Evolutionary conservation across 2,329 filamentous ascomycete species (phyloP), one percentile per base, ranked within the genome.

Genomic region (Xylaria sp.): DNA sequence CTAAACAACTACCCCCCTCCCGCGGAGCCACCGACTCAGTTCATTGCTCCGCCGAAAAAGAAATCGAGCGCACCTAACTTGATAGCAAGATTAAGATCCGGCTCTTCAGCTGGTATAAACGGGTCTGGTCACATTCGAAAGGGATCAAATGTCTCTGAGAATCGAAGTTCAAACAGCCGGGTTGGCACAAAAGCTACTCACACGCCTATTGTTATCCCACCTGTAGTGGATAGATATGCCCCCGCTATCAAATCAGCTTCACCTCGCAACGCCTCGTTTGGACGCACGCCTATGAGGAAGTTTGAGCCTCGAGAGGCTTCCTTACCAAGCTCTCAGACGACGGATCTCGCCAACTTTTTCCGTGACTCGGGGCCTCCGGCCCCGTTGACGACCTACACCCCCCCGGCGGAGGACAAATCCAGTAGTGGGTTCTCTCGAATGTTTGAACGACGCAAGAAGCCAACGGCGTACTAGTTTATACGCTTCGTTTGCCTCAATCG

Each of bases 291-390:
- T 1, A 87, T 86, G 84, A 90, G 87, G 80, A 86, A 80, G 74
- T 90, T 86, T 74, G 86, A 89, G 76, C 84, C 88, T 2, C 84
- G 87, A 55, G 87, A 89, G 4, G 81, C 87, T 2, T 80, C 82
- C 44, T 77, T 79, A n/a, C 73, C 78, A 3, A 79, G 78, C 7
- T 80, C 80, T n/a, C 80, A 82, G 55, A 94, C 91, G 1, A 86
- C 87, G 20, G 92, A 94, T 60, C 80, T 95, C 54, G 92, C 92
- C 0, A 88, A 89, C 61, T 95, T 95, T 78, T 81, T 96, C 39
- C 88, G 86, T 63, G 89, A 89, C 74, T 92, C 91, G 15, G 90
- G 85, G 41, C 91, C 92, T 2, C 89, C 90, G 1, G 83, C 85
- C 15, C 72, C 80, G 28, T 72, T 78, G 31, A 67, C 74, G 15